phyloP scores from a whole-genome alignment of 2,329 filamentous ascomycete species.

The Monosporascus sp. region DNA sequence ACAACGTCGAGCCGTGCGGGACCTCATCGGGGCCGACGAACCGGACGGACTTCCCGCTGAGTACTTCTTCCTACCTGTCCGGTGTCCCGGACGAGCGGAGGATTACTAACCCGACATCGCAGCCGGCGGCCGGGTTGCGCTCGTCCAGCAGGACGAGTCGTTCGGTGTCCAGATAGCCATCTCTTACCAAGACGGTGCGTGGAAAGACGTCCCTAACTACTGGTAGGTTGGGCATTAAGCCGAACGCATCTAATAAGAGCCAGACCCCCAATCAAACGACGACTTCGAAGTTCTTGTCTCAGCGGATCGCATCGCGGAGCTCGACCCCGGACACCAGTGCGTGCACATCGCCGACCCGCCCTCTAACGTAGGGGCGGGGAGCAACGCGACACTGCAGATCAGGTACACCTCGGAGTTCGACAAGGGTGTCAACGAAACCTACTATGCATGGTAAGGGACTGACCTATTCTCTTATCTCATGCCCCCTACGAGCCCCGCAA shows the following conservation, averaged over 20 bases:
- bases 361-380: conserved; percentile 30
- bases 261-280: conserved; percentile 34
- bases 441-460: conserved; percentile 37
- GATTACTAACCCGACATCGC: neutral
- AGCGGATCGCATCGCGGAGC: conserved; percentile 29
- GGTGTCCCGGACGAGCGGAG: neutral
- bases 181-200: conserved; percentile 44
- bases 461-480: neutral
- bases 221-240: too few relatives aligned
- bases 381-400: conserved; percentile 45
- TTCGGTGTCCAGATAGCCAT: conserved; percentile 50
- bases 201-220: neutral
- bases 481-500: too few relatives aligned
- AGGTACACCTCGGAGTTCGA: conserved; percentile 41
- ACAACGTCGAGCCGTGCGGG: conserved; percentile 55
- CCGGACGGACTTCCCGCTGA: conserved; percentile 51
- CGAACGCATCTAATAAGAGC: neutral
- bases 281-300: conserved; percentile 37
- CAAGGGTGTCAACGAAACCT: conserved; percentile 32
- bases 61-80: conserved; percentile 27
- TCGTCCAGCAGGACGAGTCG: conserved; percentile 53
- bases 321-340: conserved; percentile 43
- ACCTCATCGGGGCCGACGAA: conserved; percentile 41
- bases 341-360: conserved; percentile 32
- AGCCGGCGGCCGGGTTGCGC: conserved; percentile 50